phyloP scores from a whole-genome alignment of 192 early-diverging fungal genomes.

The Endogone sp. region DNA sequence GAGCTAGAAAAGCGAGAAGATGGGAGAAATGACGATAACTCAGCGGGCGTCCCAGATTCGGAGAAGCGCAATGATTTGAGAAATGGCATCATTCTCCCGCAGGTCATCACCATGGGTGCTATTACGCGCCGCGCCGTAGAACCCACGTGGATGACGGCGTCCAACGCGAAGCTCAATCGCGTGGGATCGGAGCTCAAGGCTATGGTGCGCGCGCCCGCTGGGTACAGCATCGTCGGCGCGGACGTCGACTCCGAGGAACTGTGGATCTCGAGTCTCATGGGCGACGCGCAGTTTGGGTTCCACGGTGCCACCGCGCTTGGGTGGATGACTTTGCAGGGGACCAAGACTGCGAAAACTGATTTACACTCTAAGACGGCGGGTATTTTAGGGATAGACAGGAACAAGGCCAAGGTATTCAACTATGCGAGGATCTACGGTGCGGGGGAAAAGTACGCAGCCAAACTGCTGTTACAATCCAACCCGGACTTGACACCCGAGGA shows the following conservation, averaged over 20 bases:
- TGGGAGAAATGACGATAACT: neutral
- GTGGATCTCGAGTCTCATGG: conserved; percentile 93
- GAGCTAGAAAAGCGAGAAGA: no score
- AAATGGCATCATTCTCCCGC: conserved; percentile 83
- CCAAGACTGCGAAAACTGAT: conserved; percentile 84
- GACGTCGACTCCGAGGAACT: conserved; percentile 97
- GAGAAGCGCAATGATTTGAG: neutral
- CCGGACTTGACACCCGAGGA: conserved; percentile 62
- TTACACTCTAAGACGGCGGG: conserved; percentile 89
- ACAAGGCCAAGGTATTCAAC: conserved; percentile 94
- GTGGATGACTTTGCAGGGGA: conserved; percentile 98
- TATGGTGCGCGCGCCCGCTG: conserved; percentile 75
- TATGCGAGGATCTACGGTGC: conserved; percentile 96
- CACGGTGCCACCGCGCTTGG: conserved; percentile 93
- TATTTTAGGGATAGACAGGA: conserved; percentile 83
- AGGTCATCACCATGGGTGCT: conserved; percentile 91
- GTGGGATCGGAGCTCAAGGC: conserved; percentile 95
- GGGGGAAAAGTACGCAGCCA: conserved; percentile 75
- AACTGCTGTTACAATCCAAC: conserved; percentile 76
- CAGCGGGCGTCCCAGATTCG: neutral
- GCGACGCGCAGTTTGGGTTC: conserved; percentile 89
- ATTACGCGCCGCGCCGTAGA: conserved; percentile 94
- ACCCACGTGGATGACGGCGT: conserved; percentile 92
- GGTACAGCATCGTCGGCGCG: conserved; percentile 88
- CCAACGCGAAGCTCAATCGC: conserved; percentile 84